These are phyloP conservation scores for Kodamaea nitidulidarum DNA, from an alignment of 805 yeast genomes.

Conservation along the genomic window DNA sequence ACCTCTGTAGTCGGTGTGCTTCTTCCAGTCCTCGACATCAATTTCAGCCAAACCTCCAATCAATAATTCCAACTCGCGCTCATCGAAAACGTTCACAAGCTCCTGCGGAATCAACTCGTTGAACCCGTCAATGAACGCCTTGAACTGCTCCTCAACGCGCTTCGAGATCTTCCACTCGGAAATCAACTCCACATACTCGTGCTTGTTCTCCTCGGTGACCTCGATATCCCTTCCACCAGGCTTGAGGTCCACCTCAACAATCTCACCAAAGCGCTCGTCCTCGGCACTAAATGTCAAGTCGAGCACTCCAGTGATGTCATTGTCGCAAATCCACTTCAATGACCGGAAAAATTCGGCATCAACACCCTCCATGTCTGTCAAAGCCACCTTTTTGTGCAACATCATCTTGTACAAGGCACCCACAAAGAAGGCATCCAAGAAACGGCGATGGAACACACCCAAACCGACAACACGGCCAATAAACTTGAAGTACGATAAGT, in stretches of 20 bases:
- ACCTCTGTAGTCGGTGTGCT: slow-evolving; percentile 97
- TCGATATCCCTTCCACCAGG: slow-evolving; percentile 84
- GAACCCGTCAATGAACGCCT: slow-evolving; percentile 95
- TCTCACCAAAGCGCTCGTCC: slow-evolving; percentile 94
- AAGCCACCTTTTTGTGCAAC: slow-evolving; percentile 87
- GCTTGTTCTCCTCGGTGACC: slow-evolving; percentile 91
- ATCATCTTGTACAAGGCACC: slow-evolving; percentile 98
- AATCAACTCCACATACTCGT: slow-evolving; percentile 89
- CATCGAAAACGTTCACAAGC: slow-evolving; percentile 93
- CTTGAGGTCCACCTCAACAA: slow-evolving; percentile 83
- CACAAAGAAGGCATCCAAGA: slow-evolving; percentile 96
- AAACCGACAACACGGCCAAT: slow-evolving; percentile 98
- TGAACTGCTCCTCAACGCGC: slow-evolving; percentile 93
- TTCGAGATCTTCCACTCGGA: slow-evolving; percentile 94
- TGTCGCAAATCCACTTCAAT: slow-evolving; percentile 91
- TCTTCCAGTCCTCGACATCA: slow-evolving; percentile 98
- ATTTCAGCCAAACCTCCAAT: slow-evolving; percentile 98
- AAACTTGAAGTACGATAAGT: slow-evolving; percentile 93
- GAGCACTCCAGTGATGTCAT: slow-evolving; percentile 77
- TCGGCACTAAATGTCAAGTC: slow-evolving; percentile 85
- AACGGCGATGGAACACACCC: slow-evolving; percentile 97
- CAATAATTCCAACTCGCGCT: slow-evolving; percentile 90
- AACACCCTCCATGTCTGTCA: slow-evolving; percentile 98
- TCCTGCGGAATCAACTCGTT: slow-evolving; percentile 97
- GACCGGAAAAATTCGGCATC: slow-evolving; percentile 96